These are phyloP conservation scores for Lactarius sanguifluus DNA, from an alignment of 768 basidiomycete genomes.

Conservation along the genomic window DNA sequence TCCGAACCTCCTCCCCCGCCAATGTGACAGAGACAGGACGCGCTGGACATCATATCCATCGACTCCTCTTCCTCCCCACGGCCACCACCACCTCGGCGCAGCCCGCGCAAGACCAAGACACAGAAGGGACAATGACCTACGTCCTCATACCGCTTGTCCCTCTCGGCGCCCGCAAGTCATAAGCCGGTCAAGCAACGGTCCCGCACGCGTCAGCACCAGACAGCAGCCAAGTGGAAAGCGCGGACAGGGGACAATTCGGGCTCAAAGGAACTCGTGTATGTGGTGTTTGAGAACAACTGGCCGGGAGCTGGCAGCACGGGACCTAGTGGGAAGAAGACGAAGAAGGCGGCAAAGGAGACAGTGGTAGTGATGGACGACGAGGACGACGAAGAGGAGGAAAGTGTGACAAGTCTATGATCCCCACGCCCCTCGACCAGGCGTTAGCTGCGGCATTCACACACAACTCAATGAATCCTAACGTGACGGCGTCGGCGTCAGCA, in stretches of 20 bases:
- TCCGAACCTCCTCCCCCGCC: neutral
- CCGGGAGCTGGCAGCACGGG: neutral
- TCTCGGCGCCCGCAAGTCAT: neutral
- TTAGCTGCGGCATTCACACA: conserved; percentile 17
- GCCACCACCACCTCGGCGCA: neutral
- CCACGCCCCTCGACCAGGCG: conserved; percentile 1
- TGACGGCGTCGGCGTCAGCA: neutral
- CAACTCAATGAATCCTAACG: conserved; percentile 15
- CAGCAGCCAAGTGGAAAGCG: neutral
- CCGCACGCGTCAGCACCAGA: neutral
- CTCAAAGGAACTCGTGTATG: neutral
- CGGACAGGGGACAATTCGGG: conserved; percentile 5
- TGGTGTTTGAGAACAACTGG: conserved; percentile 18
- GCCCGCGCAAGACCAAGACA: conserved; percentile 3
- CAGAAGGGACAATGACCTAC: neutral
- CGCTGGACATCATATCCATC: conserved; percentile 12
- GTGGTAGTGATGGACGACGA: neutral
- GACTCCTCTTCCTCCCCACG: neutral
- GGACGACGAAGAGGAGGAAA: neutral
- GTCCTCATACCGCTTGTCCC: neutral
- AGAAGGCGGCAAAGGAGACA: neutral
- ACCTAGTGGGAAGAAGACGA: neutral
- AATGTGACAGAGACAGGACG: neutral
- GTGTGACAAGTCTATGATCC: neutral
- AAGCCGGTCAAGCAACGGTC: neutral